Evolutionary conservation across 2,329 filamentous ascomycete genomes (phyloP).

Genomic region (Mollisia scopiformis): DNA sequence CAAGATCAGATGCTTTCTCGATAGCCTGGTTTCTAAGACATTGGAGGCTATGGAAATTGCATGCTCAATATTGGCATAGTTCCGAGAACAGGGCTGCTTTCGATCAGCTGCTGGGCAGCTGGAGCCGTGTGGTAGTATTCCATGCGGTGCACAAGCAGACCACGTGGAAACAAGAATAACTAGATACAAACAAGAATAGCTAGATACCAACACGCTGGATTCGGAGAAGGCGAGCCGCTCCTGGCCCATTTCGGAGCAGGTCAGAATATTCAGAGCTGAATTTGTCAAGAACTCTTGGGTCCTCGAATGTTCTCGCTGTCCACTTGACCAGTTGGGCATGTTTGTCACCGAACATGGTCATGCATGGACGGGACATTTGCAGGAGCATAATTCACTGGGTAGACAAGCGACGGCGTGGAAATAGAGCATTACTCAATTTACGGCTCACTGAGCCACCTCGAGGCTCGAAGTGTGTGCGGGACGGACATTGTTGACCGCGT

Average conservation of each 20-base stretch:
- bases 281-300: neutral
- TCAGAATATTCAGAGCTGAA: neutral
- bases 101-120: neutral
- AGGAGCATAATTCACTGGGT: neutral
- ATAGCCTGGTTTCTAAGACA: conserved; percentile 7
- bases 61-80: neutral
- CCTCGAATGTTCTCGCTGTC: neutral
- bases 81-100: neutral
- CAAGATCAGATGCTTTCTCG: neutral
- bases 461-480: neutral
- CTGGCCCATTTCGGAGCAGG: neutral
- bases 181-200: neutral
- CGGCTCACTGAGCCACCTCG: neutral
- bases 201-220: neutral
- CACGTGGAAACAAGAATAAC: neutral
- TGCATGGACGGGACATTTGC: neutral
- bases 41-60: neutral
- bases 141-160: neutral
- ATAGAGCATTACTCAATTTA: neutral
- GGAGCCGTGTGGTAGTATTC: neutral
- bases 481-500: neutral
- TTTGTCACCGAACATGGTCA: neutral
- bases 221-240: conserved; percentile 1
- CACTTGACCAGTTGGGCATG: neutral
- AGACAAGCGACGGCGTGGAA: neutral